Base-by-base conservation (phyloP, 805 yeast species). In the Candida sanyiensis region DNA sequence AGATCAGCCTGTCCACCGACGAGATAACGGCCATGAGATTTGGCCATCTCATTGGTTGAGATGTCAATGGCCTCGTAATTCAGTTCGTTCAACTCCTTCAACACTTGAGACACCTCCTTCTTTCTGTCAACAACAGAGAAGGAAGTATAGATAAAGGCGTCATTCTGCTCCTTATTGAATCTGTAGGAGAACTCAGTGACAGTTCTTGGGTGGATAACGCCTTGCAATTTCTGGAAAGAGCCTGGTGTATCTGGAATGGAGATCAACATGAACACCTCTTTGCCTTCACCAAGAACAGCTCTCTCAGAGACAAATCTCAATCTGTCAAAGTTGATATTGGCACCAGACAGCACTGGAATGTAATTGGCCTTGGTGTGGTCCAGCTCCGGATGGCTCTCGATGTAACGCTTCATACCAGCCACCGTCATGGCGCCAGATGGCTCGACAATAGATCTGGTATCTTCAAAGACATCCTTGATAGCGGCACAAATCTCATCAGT, bases 401-500 rank as follows among this genome's bases (percentile, higher is more conserved):
- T 72, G 58, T 88, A 93, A 52, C 80, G 81, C 57, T 86, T 87
- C 70, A 89, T 62, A 39, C 97, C 99, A 3, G 99, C 98, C 33
- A 90, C 96, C 4, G 94, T 70, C 61, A 94, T 72, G 1, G 98
- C 98, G 48, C 99, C 99, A 5, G 97, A 82, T 7, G 99, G 99
- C 64, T 93, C 99, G 25, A 87, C 84, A 40, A 93, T 76, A 47
- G 89, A 75, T 62, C 99, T 75, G 1, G 97, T 90, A 54, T 93
- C 99, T 59, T 88, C 95, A 56, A 93, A 93, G 31, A 93, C 79
- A 58, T 93, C 99, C 60, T 93, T 90, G 48, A 93, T 88, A 30
- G 97, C 97, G 16, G 98, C 98, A 69, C 83, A 85, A 41, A 93
- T 79, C 66, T 93, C 98, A 61, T 89, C 97, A 10, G 97, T 89